These are phyloP conservation scores for Trichophyton benhamiae DNA, from an alignment of 2,329 filamentous ascomycete species.

Conservation along the genomic window DNA sequence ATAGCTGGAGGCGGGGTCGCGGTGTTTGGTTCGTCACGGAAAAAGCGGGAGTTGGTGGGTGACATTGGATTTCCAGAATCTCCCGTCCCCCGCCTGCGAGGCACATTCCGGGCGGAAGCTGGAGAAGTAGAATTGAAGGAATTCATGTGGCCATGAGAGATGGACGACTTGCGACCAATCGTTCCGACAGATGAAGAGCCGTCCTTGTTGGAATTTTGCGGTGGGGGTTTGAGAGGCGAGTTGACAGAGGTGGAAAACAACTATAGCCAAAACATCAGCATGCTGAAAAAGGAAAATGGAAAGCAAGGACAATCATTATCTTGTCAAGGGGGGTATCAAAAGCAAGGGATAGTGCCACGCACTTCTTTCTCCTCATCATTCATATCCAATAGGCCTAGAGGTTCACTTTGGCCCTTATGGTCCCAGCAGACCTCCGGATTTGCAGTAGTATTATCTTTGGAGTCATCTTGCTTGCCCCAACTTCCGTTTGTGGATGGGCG, in stretches of 20 bases:
- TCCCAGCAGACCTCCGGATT: constrained; percentile 95
- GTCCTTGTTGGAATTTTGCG: constrained; percentile 53
- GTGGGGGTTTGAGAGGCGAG: constrained; percentile 76
- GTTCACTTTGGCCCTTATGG: constrained; percentile 52
- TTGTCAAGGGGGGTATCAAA: not conserved
- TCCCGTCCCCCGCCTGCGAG: constrained; percentile 75
- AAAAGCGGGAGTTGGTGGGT: constrained; percentile 37
- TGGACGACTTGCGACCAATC: constrained; percentile 62
- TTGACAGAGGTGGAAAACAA: constrained; percentile 80
- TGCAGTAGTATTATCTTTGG: constrained; percentile 54
- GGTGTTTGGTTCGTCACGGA: constrained; percentile 41
- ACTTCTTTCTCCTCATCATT: constrained; percentile 55
- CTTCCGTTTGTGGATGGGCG: constrained; percentile 51
- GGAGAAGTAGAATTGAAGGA: constrained; percentile 63
- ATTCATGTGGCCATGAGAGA: constrained; percentile 53
- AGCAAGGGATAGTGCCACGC: constrained; percentile 16
- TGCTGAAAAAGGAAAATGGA: not conserved
- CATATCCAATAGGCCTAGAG: constrained; percentile 63
- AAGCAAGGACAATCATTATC: not conserved
- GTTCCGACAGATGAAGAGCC: constrained; percentile 28
- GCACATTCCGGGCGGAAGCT: constrained; percentile 58
- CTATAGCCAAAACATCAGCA: constrained; percentile 35
- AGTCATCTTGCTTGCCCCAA: constrained; percentile 69
- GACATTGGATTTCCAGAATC: constrained; percentile 46
- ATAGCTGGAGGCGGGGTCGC: constrained; percentile 50